Base-by-base conservation (phyloP, 2,329 filamentous ascomycete genomes). In the Ceratocystis alfenasii region DNA sequence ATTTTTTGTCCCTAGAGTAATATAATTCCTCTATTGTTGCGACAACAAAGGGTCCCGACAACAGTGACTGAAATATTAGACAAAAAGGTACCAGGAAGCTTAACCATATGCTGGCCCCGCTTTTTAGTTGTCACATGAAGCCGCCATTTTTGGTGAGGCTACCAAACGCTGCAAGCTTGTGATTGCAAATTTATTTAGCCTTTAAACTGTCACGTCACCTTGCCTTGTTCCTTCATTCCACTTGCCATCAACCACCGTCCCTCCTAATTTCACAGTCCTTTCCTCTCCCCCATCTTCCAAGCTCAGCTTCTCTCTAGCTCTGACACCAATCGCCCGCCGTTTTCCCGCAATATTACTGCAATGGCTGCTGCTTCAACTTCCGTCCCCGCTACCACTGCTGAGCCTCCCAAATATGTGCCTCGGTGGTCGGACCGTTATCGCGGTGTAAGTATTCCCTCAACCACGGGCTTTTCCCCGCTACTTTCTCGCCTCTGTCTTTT, bases 351-450 rank as follows among this genome's bases (percentile, higher is more conserved):
- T 59, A 59, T 59, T 41, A 28, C 55, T 17, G 28, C 55, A 59
- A 65, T 65, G 63, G 53, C 63, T 45, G 63, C 63, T 65, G 53
- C 55, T 48, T 71, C 75, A 61, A 72, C 72, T 66, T 71, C 73
- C 72, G 41, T 72, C 71, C 60, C 65, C 53, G 55, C 62, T 68
- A 67, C 71, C 65, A 65, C 69, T 33, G 62, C 68, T 61, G 69
- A 55, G 62, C 62, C 63, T 65, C 50, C 44, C 25, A 20, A 65
- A 30, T 67, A 63, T 69, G 76, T 79, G 69, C 84, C 81, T 60
- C 80, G 81, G 72, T 85, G 80, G 83, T 82, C 82, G 30, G 78
- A 79, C 48, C 76, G 84, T 71, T 86, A 85, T 75, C 80, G 82
- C 74, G 83, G 85, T 73, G 86, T 87, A 79, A 73, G 79, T 67